Percentiles rank a stretch among this genome's conserved stretches.
phyloP scores from a whole-genome alignment of 441 rosid species.

The Croton laevigatus region DNA sequence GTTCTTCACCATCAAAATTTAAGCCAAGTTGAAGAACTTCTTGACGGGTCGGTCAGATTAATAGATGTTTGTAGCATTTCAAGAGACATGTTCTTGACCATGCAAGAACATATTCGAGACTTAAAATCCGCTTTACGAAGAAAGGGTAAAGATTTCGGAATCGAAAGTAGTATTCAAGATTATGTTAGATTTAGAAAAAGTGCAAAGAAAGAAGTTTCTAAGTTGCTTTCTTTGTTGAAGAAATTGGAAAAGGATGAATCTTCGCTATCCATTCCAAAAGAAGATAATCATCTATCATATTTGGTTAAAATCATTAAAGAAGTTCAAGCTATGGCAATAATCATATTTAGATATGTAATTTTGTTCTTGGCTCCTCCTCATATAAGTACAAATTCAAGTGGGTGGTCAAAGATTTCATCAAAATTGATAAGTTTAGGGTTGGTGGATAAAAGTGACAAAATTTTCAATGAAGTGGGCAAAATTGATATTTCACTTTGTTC shows the following conservation, averaged over 20 bases:
- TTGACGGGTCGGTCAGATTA: constrained; percentile 54
- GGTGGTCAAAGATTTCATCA: constrained; percentile 46
- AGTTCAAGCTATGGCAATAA: constrained; percentile 35
- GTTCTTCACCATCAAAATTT: constrained; percentile 27
- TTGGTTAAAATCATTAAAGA: constrained; percentile 39
- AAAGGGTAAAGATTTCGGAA: constrained; percentile 38
- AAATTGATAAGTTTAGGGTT: constrained; percentile 40
- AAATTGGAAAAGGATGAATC: constrained; percentile 19
- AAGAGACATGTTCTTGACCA: constrained; percentile 45
- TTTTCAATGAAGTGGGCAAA: constrained; percentile 48
- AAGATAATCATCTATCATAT: constrained; percentile 24
- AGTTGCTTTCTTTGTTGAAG: constrained; percentile 36
- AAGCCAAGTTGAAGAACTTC: constrained; percentile 39
- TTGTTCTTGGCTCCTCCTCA: constrained; percentile 38
- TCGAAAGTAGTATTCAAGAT: constrained; percentile 37
- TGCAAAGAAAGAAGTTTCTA: constrained; percentile 41
- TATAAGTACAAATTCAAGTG: constrained; percentile 24
- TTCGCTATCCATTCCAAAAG: constrained; percentile 2
- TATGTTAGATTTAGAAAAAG: constrained; percentile 50
- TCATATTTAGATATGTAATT: constrained; percentile 44
- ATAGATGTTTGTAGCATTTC: constrained; percentile 51
- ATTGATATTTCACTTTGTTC: constrained; percentile 46
- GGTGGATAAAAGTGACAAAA: constrained; percentile 24
- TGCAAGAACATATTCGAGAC: constrained; percentile 46
- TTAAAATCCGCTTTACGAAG: constrained; percentile 62